Evolutionary conservation across 163 green algal species (phyloP), one percentile per base, ranked within the genome.

Genomic region (Scenedesmus sp.): DNA sequence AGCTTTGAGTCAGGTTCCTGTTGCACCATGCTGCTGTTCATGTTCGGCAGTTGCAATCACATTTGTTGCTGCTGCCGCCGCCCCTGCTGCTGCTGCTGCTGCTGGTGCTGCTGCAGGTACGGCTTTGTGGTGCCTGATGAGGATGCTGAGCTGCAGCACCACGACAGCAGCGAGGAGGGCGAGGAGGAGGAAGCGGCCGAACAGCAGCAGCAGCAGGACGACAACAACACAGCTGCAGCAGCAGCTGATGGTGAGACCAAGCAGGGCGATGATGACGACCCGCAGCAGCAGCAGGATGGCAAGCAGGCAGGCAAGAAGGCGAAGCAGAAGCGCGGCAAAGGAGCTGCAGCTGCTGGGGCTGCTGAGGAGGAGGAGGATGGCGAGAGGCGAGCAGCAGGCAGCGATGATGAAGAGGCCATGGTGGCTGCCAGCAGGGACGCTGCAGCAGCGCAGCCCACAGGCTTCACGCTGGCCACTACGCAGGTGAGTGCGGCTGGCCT

Each of bases 391-490:
- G n/a, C 91, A 92, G 12, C 93, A 94, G 54, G 16, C 16, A 34
- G 18, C 26, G 93, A 94, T 15, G 93, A 95, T 15, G 92, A 94
- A 46, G 90, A 93, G 16, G 26, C 56, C 82, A n/a, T 73, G 89
- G 67, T 94, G 54, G 94, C 92, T 46, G 94, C 94, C 1, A 84
- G 96, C 59, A 88, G 94, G 26, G 94, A 95, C 46, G 96, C 96
- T 18, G 91, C 88, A 4, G 92, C 92, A 16, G 94, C 95, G 3
- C 97, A 99, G 93, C 97, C 97, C 13, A 98, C 95, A 4, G 97
- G 97, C 4, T 94, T 95, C 94, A 99, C 97, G 0, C 94, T 99
- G 70, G 93, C 77, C 52, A 98, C 96, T 7, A 96, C 95, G 1
- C 79, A 96, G 4, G 95, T 98, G 7, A 46, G 95, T 94, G 34